Evolutionary conservation across 164 flowering plant genomes (phyloP), one percentile per base, ranked within the genome.

Genomic region (Tinospora cordifolia): DNA sequence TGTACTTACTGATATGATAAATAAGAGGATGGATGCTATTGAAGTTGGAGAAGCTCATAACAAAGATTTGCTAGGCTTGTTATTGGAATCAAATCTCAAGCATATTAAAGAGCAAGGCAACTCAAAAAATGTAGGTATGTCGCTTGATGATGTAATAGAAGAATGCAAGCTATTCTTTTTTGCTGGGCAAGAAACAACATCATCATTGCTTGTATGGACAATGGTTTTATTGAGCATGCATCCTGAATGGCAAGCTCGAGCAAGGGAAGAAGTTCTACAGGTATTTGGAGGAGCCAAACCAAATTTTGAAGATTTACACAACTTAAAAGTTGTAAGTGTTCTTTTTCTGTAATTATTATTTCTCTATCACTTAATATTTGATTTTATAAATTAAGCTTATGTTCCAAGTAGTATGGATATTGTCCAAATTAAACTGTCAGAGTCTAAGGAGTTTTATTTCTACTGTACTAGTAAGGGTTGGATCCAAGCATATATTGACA

Each of bases 291-390:
- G 46, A 34, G 54, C 19, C 5, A 54, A 62, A 36, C 76, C 75
- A 25, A 44, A 62, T 3, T 72, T 76, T 40, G 75, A 76, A 51
- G 71, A 60, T 6, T 58, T 76, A 68, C 63, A 63, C 38, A 69
- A 72, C 34, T 65, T 76, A 8, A 76, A 75, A 67, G 71, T 68
- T 62, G 78, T 76, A 27, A 68, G 78, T 68, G 27, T 39, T 58
- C 21, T 46, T 46, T 2, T 17, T 46, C 51, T 46, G 14, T 46
- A 46, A 10, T 17, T 6, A 11, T 34, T 47, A 1, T 9, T 15
- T 38, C 10, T 13, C 25, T 22, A 22, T 44, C 8, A 3, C 4
- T 40, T 2, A 12, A 30, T 26, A 51, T 19, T 40, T 24, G 1
- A 10, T 22, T 49, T 17, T 34, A 38, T 39, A n/a, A 8, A 24